Conservation (phyloP, 73 alveolate genomes). For the Breviolum minutum region DNA sequence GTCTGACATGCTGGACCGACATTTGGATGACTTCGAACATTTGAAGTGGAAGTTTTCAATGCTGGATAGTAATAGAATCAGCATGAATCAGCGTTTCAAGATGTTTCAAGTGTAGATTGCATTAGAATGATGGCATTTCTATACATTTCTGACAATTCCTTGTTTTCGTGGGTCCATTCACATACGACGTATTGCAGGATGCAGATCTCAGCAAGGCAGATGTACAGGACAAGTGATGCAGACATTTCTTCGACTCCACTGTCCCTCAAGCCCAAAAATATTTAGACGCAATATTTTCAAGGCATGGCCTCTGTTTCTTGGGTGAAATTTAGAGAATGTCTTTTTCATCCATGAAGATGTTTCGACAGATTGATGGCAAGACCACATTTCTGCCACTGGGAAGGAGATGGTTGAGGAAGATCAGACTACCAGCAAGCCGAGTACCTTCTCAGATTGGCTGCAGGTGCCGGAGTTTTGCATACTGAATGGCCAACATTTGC, state of each 20-base stretch:
- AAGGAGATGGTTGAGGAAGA: conserved; percentile 50
- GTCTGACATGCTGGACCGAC: conserved; percentile 80
- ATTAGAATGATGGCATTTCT: too few relatives aligned
- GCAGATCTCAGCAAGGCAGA: conserved; percentile 87
- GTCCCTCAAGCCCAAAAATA: too few relatives aligned
- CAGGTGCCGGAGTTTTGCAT: conserved; percentile 13
- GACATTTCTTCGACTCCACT: background rate
- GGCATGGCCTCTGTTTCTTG: too few relatives aligned
- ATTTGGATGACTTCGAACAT: background rate
- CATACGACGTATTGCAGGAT: background rate
- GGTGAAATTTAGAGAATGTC: too few relatives aligned
- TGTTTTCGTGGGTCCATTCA: background rate
- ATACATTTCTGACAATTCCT: too few relatives aligned
- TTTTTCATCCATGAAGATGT: background rate
- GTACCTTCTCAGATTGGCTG: conserved; percentile 86
- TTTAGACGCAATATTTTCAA: too few relatives aligned
- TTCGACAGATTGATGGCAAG: background rate
- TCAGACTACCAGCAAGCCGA: conserved; percentile 40
- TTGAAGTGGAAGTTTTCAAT: background rate
- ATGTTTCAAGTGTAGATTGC: too few relatives aligned
- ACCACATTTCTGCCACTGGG: background rate
- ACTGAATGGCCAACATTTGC: too few relatives aligned
- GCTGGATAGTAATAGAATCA: background rate
- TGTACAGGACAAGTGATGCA: conserved; percentile 4
- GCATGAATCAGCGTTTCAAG: background rate